Percentiles rank a stretch among this genome's conserved stretches.
phyloP scores from a whole-genome alignment of 768 basidiomycete species.

The Pseudohyphozyma bogoriensis region DNA sequence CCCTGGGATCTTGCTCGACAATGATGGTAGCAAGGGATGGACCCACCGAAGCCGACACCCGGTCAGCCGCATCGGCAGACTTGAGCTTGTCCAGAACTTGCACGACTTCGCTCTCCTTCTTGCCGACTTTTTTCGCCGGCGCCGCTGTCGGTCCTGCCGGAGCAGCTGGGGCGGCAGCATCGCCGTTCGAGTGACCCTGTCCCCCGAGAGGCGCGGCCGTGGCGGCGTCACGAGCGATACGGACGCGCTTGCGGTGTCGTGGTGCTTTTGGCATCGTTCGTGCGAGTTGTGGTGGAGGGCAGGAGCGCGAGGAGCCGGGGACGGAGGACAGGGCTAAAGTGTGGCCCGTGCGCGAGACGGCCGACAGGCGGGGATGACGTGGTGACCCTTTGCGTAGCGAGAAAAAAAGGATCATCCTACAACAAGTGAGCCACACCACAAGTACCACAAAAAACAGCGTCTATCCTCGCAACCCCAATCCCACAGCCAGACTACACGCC shows the following conservation, averaged over 20 bases:
- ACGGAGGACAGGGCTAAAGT: neutral
- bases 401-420: neutral
- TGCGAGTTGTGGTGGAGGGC: neutral
- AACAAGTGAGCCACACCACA: no score
- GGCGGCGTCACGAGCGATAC: conserved; percentile 18
- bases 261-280: conserved; percentile 16
- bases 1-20: no score
- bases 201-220: conserved; percentile 1
- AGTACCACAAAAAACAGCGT: no score
- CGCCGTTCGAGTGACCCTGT: neutral
- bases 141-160: neutral
- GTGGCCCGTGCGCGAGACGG: neutral
- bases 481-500: no score
- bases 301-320: no score
- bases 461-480: no score
- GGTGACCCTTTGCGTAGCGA: neutral
- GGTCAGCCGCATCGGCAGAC: conserved; percentile 1
- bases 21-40: neutral
- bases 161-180: neutral
- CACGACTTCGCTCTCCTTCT: conserved; percentile 24
- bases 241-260: conserved; percentile 21
- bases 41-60: conserved; percentile 19
- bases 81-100: conserved; percentile 25
- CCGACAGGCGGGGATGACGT: no score
- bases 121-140: neutral